Evolutionary conservation across 1,284 basidiomycete genomes (phyloP).

Genomic region (Hemileia vastatrix): DNA sequence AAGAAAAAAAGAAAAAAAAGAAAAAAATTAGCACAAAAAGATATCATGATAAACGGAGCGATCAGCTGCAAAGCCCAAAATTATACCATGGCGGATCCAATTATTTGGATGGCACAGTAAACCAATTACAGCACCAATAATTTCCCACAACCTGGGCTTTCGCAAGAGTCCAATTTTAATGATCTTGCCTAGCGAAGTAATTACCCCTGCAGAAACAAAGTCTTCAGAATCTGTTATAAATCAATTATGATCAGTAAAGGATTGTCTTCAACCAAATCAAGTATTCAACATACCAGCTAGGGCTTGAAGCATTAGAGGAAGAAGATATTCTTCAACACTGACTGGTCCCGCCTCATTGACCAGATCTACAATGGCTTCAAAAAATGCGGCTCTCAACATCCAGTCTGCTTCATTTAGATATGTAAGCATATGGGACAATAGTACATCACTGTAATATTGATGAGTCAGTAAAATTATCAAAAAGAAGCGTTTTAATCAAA

Average conservation of each 20-base stretch:
- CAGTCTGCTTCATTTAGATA: slow-evolving; percentile 91
- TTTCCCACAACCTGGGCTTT: slow-evolving; percentile 86
- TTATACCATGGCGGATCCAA: slow-evolving; percentile 83
- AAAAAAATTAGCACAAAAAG: too few species aligned
- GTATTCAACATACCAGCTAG: slow-evolving; percentile 58
- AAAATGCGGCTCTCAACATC: slow-evolving; percentile 80
- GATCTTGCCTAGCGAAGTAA: slow-evolving; percentile 71
- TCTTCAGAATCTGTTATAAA: slow-evolving; percentile 75
- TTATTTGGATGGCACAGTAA: slow-evolving; percentile 90
- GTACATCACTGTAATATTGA: slow-evolving; percentile 54
- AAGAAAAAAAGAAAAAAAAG: slow-evolving; percentile 14
- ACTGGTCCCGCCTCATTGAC: slow-evolving; percentile 41
- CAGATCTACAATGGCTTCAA: slow-evolving; percentile 88
- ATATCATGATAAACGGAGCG: too few species aligned
- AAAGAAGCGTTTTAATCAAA: not conserved
- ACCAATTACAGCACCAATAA: slow-evolving; percentile 73
- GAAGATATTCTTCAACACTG: slow-evolving; percentile 56
- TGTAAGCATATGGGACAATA: slow-evolving; percentile 95
- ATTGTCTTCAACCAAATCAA: not conserved
- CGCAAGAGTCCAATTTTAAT: slow-evolving; percentile 77
- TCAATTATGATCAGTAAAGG: not conserved
- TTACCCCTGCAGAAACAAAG: slow-evolving; percentile 75
- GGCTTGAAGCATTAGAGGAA: slow-evolving; percentile 90
- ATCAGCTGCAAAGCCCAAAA: too few species aligned
- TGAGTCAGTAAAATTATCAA: not conserved